phyloP scores from a whole-genome alignment of 1,284 basidiomycete species.

The Moesziomyces globuligerus region DNA sequence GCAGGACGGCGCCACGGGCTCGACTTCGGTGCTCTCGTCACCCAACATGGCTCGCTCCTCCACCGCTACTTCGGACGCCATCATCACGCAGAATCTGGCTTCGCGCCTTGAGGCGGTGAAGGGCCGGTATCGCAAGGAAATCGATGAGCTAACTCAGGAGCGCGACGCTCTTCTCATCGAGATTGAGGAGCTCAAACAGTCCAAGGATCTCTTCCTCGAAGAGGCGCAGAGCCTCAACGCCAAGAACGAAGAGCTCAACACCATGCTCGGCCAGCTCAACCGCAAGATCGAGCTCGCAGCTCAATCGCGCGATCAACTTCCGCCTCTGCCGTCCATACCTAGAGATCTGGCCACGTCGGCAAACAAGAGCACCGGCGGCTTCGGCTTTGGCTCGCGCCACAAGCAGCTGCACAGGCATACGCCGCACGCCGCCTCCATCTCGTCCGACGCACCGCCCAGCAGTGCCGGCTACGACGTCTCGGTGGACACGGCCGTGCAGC shows the following conservation, averaged over 20 bases:
- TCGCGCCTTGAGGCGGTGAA: conserved; percentile 89
- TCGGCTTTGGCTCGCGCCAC: conserved; percentile 51
- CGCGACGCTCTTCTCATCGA: conserved; percentile 83
- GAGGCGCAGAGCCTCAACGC: conserved; percentile 89
- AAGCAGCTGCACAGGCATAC: conserved; percentile 37
- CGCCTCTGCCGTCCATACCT: conserved; percentile 19
- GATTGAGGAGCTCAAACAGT: conserved; percentile 85
- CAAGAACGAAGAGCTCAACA: conserved; percentile 89
- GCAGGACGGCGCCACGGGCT: conserved; percentile 71
- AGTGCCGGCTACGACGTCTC: conserved; percentile 41
- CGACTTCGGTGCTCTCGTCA: conserved; percentile 5
- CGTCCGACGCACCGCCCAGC: conserved; percentile 37
- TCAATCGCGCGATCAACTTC: conserved; percentile 28
- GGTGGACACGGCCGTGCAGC: conserved; percentile 68
- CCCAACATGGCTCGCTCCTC: conserved; percentile 19
- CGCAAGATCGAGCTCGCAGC: conserved; percentile 46
- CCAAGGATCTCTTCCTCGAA: conserved; percentile 85
- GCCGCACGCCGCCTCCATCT: conserved; percentile 41
- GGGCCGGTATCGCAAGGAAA: conserved; percentile 84
- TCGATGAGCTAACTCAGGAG: conserved; percentile 83
- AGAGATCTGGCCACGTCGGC: conserved; percentile 21
- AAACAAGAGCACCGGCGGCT: conserved; percentile 28
- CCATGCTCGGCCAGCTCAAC: conserved; percentile 76
- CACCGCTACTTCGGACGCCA: conserved; percentile 22
- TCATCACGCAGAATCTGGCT: conserved; percentile 79